These are phyloP conservation scores for Hypericum perforatum DNA, from an alignment of 345 rosid species.

Conservation along the genomic window DNA sequence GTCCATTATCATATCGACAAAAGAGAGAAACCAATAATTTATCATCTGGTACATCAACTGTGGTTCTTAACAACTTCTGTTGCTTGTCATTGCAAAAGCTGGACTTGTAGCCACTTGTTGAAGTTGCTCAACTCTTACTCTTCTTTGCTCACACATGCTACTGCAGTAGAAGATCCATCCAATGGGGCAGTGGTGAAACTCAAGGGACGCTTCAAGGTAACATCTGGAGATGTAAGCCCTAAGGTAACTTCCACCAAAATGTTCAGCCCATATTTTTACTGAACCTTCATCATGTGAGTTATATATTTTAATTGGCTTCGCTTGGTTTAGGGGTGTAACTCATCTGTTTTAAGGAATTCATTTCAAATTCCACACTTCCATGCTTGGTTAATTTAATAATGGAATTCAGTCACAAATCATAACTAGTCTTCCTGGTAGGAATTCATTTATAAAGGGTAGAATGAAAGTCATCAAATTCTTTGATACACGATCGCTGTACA, in stretches of 20 bases:
- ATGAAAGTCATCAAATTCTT: no score
- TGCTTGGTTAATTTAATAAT: no score
- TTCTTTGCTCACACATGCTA: constrained; percentile 2
- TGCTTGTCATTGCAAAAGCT: neutral
- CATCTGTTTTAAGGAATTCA: no score
- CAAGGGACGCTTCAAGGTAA: constrained; percentile 89
- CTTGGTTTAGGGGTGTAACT: no score
- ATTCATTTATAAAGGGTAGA: no score
- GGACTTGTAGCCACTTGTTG: constrained; percentile 2
- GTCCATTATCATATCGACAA: constrained; percentile 51
- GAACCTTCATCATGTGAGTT: neutral
- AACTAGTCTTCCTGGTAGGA: no score
- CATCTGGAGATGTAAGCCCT: constrained; percentile 69
- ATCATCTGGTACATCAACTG: constrained; percentile 33
- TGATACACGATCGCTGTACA: no score
- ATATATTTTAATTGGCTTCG: no score
- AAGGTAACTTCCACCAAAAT: constrained; percentile 44
- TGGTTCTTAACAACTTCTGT: constrained; percentile 1
- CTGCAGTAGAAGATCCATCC: constrained; percentile 58
- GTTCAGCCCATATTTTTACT: neutral
- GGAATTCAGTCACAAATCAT: no score
- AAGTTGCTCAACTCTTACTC: constrained; percentile 1
- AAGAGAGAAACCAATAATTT: constrained; percentile 56
- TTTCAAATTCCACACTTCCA: no score
- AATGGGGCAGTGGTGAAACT: constrained; percentile 73